These are phyloP conservation scores for Lasiodiplodia sp. DNA, from an alignment of 2,329 filamentous ascomycete genomes.

Conservation along the genomic window DNA sequence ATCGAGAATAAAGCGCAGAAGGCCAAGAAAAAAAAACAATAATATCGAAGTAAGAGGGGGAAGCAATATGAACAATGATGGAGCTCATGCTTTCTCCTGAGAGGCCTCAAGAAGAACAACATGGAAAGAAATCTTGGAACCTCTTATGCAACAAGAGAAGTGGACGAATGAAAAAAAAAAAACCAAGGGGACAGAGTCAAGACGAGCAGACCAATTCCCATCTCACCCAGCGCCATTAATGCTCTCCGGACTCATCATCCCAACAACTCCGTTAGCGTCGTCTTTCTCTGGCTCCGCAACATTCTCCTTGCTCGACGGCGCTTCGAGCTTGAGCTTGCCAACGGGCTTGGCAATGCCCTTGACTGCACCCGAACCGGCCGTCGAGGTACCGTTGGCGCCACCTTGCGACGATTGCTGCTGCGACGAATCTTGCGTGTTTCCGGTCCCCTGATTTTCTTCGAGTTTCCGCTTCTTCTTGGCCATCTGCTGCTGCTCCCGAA, in stretches of 20 bases:
- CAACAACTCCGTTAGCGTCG: constrained; percentile 67
- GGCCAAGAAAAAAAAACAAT: constrained; percentile 22
- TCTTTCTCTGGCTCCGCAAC: constrained; percentile 70
- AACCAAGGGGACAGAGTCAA: constrained; percentile 1
- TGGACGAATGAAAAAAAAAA: background rate
- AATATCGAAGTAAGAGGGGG: background rate
- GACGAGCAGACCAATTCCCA: constrained; percentile 27
- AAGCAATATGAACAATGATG: constrained; percentile 3
- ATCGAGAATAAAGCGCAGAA: background rate
- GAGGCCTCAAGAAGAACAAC: constrained; percentile 1
- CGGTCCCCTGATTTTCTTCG: constrained; percentile 50
- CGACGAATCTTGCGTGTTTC: constrained; percentile 18
- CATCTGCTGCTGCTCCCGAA: constrained; percentile 81
- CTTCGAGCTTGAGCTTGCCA: constrained; percentile 57
- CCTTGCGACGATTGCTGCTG: constrained; percentile 18
- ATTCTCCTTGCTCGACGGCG: constrained; percentile 62
- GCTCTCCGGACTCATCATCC: constrained; percentile 87
- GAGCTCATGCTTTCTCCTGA: background rate
- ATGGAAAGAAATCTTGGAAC: constrained; percentile 21
- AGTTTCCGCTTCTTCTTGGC: constrained; percentile 87
- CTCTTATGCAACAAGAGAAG: constrained; percentile 2
- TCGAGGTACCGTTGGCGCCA: constrained; percentile 13
- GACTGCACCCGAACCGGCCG: constrained; percentile 26
- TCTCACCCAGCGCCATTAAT: constrained; percentile 50
- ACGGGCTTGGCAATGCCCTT: constrained; percentile 63